A percentile compares a stretch with the other conserved stretches of the same genome.
These are phyloP conservation scores for Cryptococcus sp. DNA, from an alignment of 1,284 basidiomycete species.

Conservation along the genomic window DNA sequence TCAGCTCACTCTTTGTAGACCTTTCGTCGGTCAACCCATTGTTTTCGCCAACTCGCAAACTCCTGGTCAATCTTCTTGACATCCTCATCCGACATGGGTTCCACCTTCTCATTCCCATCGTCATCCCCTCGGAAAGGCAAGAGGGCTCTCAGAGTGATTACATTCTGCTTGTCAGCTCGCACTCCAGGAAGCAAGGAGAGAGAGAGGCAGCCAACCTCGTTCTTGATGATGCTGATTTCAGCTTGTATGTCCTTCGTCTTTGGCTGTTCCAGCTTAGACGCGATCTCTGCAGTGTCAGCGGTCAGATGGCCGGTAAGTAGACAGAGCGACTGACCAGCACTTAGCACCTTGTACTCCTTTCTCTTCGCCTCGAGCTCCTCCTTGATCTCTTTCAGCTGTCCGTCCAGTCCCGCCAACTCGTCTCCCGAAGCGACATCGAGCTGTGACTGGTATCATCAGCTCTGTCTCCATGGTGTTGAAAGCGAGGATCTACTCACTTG, in stretches of 20 bases:
- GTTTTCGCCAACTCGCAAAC: slow-evolving; percentile 42
- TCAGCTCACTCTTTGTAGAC: slow-evolving; percentile 41
- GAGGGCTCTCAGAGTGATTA: slow-evolving; percentile 22
- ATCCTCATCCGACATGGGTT: slow-evolving; percentile 31
- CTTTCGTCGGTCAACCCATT: slow-evolving; percentile 40
- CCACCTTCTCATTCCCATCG: slow-evolving; percentile 11
- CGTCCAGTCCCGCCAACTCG: slow-evolving; percentile 26
- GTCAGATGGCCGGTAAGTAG: background rate
- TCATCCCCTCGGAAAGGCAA: slow-evolving; percentile 19
- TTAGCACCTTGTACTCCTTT: slow-evolving; percentile 54
- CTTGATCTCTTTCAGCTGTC: slow-evolving; percentile 56
- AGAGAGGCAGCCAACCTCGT: slow-evolving; percentile 23
- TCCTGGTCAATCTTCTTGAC: slow-evolving; percentile 38
- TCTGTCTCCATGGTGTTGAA: background rate
- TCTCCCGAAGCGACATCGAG: slow-evolving; percentile 24
- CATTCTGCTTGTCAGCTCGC: slow-evolving; percentile 24
- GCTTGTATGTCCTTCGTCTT: slow-evolving; percentile 59
- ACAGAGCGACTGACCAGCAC: slow-evolving; percentile 50
- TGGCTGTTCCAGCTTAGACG: slow-evolving; percentile 57
- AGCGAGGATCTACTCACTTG: slow-evolving; percentile 24
- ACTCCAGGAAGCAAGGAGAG: background rate
- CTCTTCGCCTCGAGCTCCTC: slow-evolving; percentile 60
- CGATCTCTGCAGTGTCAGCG: slow-evolving; percentile 34
- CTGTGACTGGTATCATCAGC: slow-evolving; percentile 5
- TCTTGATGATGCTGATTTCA: slow-evolving; percentile 30